These are phyloP conservation scores for Hibiscus mutabilis DNA, from an alignment of 345 rosid genomes.

Conservation along the genomic window DNA sequence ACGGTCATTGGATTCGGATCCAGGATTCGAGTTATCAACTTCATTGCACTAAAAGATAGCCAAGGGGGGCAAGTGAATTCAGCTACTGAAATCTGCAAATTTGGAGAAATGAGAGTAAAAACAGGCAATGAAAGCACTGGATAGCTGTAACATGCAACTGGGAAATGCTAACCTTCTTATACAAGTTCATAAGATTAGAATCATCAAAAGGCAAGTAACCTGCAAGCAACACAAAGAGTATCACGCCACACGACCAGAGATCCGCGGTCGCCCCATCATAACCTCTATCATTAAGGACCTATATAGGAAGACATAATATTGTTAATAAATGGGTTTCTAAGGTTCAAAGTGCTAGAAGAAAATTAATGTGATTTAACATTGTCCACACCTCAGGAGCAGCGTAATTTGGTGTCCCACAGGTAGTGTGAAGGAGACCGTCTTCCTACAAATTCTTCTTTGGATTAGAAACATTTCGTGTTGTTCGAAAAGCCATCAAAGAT, in stretches of 20 bases:
- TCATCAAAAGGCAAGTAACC: slow-evolving; percentile 99
- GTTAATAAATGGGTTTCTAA: not conserved
- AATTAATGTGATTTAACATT: slow-evolving; percentile 7
- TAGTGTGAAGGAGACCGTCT: slow-evolving; percentile 92
- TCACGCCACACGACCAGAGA: slow-evolving; percentile 97
- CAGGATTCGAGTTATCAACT: slow-evolving; percentile 72
- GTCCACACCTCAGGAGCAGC: slow-evolving; percentile 91
- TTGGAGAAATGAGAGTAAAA: slow-evolving; percentile 7
- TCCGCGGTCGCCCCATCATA: slow-evolving; percentile 98
- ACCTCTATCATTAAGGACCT: slow-evolving; percentile 96
- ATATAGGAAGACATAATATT: slow-evolving; percentile 16
- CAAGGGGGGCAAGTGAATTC: slow-evolving; percentile 94
- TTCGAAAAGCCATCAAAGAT: not conserved
- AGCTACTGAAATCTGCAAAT: slow-evolving; percentile 74
- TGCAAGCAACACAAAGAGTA: slow-evolving; percentile 93
- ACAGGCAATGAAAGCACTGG: slow-evolving; percentile 14
- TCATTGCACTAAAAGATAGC: slow-evolving; percentile 86
- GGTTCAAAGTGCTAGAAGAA: slow-evolving; percentile 2
- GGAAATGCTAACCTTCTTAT: slow-evolving; percentile 77
- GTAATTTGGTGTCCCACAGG: slow-evolving; percentile 97
- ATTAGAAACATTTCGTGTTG: slow-evolving; percentile 15
- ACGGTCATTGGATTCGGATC: slow-evolving; percentile 95
- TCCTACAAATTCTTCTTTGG: slow-evolving; percentile 40
- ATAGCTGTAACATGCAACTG: slow-evolving; percentile 9
- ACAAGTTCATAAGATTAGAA: slow-evolving; percentile 89